Evolutionary conservation across 208 protist genomes (phyloP), one percentile per base, ranked within the genome.

Genomic region (Eutreptiella sp.): DNA sequence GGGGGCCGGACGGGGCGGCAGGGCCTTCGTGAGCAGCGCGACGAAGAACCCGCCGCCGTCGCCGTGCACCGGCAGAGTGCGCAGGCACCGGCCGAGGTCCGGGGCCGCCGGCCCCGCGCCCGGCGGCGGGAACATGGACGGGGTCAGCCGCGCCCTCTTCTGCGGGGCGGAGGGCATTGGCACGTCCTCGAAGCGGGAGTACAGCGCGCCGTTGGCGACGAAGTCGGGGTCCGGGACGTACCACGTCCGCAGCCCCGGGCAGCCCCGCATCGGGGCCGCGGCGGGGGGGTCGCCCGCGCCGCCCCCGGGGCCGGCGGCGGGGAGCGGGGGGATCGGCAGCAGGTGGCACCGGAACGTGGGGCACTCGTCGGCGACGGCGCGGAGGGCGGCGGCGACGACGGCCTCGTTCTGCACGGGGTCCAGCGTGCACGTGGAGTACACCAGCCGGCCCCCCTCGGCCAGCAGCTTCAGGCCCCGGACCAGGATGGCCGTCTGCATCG

Each of bases 21-120:
- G n/a, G n/a, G n/a, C n/a, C n/a, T n/a, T n/a, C 50, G 87, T 75
- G 2, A 98, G 68, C 27, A 96, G 86, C 4, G 94, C 90, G 19
- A 98, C 83, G 68, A 97, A 98, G 81, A 98, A 98, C 42, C 92
- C 93, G 36, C 94, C 94, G 43, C 87, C 93, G 46, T 95, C 83
- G 69, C 91, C 89, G 53, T 90, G 67, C 31, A 87, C 89, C 21
- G 94, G 93, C 33, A 95, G 78, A 4, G 97, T 61, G 24, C 94
- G 82, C 77, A 97, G 84, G 62, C 85, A 93, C n/a, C 76, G 66
- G 33, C 84, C 57, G 5, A 96, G 68, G 53, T n/a, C n/a, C n/a
- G 87, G 45, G 2, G 33, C 26, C 29, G 63, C 24, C 0, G 72
- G 72, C 7, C 78, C 62, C 9, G 75, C 75, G 3, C 58, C 62